phyloP scores from a whole-genome alignment of 768 basidiomycete genomes.

The Russula sp. region DNA sequence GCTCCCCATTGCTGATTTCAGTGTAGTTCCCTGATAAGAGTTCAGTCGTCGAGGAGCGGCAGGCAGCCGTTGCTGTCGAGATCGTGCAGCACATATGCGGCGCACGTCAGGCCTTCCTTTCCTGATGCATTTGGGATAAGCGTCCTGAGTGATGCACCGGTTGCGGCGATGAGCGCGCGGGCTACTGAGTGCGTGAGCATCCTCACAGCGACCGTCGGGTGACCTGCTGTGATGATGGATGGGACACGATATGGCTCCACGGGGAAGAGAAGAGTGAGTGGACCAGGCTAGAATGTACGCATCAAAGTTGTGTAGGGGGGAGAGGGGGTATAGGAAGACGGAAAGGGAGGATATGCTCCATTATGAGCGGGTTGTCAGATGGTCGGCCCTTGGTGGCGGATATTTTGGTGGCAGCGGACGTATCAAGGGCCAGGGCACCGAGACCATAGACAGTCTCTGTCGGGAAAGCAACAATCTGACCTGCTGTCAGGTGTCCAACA shows the following conservation, averaged over 20 bases:
- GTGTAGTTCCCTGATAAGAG: too few species aligned
- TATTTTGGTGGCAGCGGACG: conserved; percentile 61
- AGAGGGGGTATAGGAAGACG: conserved; percentile 52
- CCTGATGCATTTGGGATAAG: conserved; percentile 95
- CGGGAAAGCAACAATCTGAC: too few species aligned
- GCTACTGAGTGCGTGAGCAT: conserved; percentile 96
- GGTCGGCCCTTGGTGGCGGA: conserved; percentile 90
- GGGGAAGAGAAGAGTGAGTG: conserved; percentile 89
- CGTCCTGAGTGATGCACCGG: conserved; percentile 78
- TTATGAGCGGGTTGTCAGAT: conserved; percentile 93
- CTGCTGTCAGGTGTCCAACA: conserved; percentile 45
- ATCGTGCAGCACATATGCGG: conserved; percentile 81
- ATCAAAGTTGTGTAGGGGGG: conserved; percentile 74
- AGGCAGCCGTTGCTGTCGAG: conserved; percentile 50
- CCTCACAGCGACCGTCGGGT: conserved; percentile 79
- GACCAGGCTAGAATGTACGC: conserved; percentile 88
- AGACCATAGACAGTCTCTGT: too few species aligned
- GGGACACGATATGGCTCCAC: conserved; percentile 57
- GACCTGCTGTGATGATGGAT: conserved; percentile 69
- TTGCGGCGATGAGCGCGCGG: conserved; percentile 73
- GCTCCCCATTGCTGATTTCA: too few species aligned
- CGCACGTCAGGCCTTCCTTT: conserved; percentile 88
- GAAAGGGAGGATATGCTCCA: conserved; percentile 89
- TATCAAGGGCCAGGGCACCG: too few species aligned
- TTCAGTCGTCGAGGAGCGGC: too few species aligned